Evolutionary conservation across 148 eudicot genomes (phyloP), one percentile per base, ranked within the genome.

Genomic region (Agrostemma githago): DNA sequence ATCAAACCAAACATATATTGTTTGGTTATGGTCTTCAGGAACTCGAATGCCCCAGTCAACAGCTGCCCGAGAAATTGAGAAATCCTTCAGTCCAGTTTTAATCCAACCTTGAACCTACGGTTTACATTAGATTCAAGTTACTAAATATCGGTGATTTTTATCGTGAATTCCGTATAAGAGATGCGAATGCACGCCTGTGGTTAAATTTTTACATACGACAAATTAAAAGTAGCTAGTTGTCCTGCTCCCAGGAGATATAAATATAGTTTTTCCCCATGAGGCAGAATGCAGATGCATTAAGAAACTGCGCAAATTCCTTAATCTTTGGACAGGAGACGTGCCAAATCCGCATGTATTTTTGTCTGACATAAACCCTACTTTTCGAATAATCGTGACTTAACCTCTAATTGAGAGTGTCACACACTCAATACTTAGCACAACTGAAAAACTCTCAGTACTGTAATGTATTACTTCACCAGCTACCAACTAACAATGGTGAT

Each of bases 1-100:
- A 65, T 79, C 82, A 65, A 79, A 79, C 82, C 82, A 79, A 70
- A 79, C 82, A 71, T 79, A 84, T 60, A 84, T 84, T 60, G 87
- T 84, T 77, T 84, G 87, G 7, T 73, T 79, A 44, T 66, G 68
- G 73, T 84, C 87, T 61, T 74, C 72, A 34, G 87, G 87, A 73
- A 84, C 84, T 63, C 71, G 81, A 74, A 84, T 81, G 48, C 87
- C 87, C 87, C 87, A 84, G 59, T 84, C 84, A 61, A 84, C 87
- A 60, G 79, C 77, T 66, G 87, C 87, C 72, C 87, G 76, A 37
- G 87, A 84, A 38, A 84, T 84, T 51, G 87, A 84, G 64, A 84
- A 84, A 74, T 84, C 87, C 64, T 68, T 81, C 78, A 84, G 62
- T 41, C 87, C 87, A 76, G 59, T 79, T 72, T 77, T 81, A 53